Base-by-base conservation (phyloP, 345 rosid species). In the Viola odorata region DNA sequence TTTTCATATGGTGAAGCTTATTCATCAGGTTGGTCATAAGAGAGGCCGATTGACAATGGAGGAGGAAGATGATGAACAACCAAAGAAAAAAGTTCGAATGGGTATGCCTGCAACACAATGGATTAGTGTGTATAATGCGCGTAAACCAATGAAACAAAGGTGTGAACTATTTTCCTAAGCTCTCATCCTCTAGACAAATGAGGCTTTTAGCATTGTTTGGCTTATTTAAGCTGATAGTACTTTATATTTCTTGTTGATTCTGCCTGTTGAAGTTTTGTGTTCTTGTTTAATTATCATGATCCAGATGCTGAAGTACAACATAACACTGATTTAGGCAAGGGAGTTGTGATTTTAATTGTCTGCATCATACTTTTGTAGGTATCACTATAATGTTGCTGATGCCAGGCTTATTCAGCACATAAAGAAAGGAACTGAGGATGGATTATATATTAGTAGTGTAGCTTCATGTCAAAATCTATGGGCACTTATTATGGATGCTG, bases 401-500 rank as follows among this genome's bases (percentile, higher is more conserved):
- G 53, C 73, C 32, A 83, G 99, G 77, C 80, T 94, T 67, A 63
- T 49, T 50, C 94, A 87, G 66, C 99, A 87, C 69, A 84, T 90
- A 38, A 95, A 89, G 57, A 92, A 89, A 78, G 98, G 98, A 73
- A 79, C 76, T 39, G 86, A 87, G n/a, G 99, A 91, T 82, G 99
- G 96, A 60, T 81, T 95, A 72, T 78, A 77, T 41, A 91, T 95
- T 72, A 95, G 97, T 77, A 80, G 97, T 66, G 89, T 95, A 66
- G 79, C 99, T 39, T 91, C 98, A 16, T 91, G 85, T 69, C 82
- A 89, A 55, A 91, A 84, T 81, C 87, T 91, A 37, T 95, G 99
- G 99, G 99, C 99, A 15, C 72, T 95, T 47, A 85, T 91, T 59
- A 94, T 94, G 99, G 98, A 91, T 79, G 98, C 96, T 42, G 95